Conservation (phyloP, 2,329 filamentous ascomycete genomes). For the Rutstroemia sp. region DNA sequence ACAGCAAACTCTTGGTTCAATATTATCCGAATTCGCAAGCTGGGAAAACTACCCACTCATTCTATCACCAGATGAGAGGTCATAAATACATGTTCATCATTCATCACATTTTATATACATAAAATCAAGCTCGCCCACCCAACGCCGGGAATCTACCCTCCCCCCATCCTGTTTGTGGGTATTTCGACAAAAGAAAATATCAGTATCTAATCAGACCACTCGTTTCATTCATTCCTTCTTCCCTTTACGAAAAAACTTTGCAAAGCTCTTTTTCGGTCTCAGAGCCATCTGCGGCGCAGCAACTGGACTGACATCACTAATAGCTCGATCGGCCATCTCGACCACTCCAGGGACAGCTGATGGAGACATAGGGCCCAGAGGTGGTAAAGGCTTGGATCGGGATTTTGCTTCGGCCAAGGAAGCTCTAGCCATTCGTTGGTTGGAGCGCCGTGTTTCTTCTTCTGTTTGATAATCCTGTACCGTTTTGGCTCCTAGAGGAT, state of each 20-base stretch:
- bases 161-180: too few species aligned
- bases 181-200: too few species aligned
- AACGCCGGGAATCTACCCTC: too few species aligned
- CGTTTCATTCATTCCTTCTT: not conserved
- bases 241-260: not conserved
- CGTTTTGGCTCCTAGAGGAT: not conserved
- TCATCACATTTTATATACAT: too few species aligned
- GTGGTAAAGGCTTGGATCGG: slow-evolving; percentile 6
- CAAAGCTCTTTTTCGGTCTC: slow-evolving; percentile 3
- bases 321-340: slow-evolving; percentile 2
- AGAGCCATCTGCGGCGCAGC: not conserved
- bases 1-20: too few species aligned
- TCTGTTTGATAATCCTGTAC: not conserved
- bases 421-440: not conserved
- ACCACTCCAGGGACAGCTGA: slow-evolving; percentile 1
- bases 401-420: slow-evolving; percentile 1
- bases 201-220: too few species aligned
- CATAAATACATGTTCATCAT: too few species aligned
- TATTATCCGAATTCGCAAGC: too few species aligned
- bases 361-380: slow-evolving; percentile 2
- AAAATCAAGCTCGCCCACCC: too few species aligned
- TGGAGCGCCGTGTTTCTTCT: not conserved
- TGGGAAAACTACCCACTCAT: too few species aligned
- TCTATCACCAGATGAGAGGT: too few species aligned
- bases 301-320: not conserved